Evolutionary conservation across 495 filamentous ascomycete genomes (phyloP).

Genomic region (Hypoxylon fuscum): DNA sequence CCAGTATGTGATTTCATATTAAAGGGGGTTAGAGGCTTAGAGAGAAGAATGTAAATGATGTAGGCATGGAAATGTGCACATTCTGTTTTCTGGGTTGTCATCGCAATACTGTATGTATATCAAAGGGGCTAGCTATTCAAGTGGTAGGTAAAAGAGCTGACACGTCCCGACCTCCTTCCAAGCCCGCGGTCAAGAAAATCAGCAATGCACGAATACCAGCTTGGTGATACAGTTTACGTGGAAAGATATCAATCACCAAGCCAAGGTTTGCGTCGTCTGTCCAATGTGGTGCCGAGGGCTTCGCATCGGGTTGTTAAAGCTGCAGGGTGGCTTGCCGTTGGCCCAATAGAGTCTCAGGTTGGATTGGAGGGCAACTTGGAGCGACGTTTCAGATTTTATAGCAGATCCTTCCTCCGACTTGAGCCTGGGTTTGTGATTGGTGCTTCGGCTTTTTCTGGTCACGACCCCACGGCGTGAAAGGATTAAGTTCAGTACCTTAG

Average conservation of each 20-base stretch:
- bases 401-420: slow-evolving; percentile 28
- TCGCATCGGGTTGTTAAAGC: slow-evolving; percentile 18
- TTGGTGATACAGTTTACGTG: slow-evolving; percentile 35
- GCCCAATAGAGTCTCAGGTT: slow-evolving; percentile 25
- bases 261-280: slow-evolving; percentile 20
- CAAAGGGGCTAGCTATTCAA: slow-evolving; percentile 3
- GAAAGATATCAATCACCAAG: slow-evolving; percentile 31
- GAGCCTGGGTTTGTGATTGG: slow-evolving; percentile 28
- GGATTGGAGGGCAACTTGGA: slow-evolving; percentile 30
- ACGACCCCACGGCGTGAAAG: slow-evolving; percentile 21
- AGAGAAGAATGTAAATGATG: slow-evolving; percentile 6
- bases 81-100: slow-evolving; percentile 2
- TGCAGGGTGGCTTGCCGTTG: slow-evolving; percentile 36
- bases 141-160: slow-evolving; percentile 12
- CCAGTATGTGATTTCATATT: no score
- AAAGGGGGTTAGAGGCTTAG: slow-evolving; percentile 6
- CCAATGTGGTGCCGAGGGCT: slow-evolving; percentile 24
- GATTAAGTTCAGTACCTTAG: no score
- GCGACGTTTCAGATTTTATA: slow-evolving; percentile 41
- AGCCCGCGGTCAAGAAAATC: background rate
- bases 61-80: no score
- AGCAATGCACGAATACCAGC: background rate
- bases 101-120: slow-evolving; percentile 12
- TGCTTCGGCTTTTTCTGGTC: slow-evolving; percentile 17
- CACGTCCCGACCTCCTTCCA: slow-evolving; percentile 21